These are phyloP conservation scores for Raffaelea albimanens DNA, from an alignment of 2,329 filamentous ascomycete species.

Conservation along the genomic window DNA sequence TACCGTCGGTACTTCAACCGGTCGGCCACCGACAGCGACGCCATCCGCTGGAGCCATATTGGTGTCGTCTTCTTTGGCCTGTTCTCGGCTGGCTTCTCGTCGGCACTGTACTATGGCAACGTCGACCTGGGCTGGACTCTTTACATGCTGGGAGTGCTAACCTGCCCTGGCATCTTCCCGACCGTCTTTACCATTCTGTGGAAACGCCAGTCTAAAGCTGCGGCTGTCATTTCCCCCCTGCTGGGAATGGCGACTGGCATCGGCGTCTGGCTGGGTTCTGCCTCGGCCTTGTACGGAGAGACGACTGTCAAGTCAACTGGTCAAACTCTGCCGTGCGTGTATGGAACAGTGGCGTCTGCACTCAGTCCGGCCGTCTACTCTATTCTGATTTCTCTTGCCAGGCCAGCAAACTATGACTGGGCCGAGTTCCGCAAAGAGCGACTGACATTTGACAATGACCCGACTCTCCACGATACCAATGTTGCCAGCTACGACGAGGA, in stretches of 20 bases:
- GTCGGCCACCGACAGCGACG: constrained; percentile 33
- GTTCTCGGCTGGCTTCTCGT: constrained; percentile 41
- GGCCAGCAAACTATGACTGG: constrained; percentile 16
- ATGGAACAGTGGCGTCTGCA: constrained; percentile 38
- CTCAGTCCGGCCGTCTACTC: constrained; percentile 13
- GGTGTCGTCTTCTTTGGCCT: constrained; percentile 42
- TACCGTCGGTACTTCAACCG: constrained; percentile 40
- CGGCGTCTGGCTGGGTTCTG: constrained; percentile 41
- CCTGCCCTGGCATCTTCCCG: constrained; percentile 43
- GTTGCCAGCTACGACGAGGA: constrained; percentile 18
- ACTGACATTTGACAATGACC: constrained; percentile 24
- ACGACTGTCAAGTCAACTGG: constrained; percentile 39
- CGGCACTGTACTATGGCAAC: constrained; percentile 42
- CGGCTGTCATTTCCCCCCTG: constrained; percentile 39
- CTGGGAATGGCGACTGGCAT: constrained; percentile 41
- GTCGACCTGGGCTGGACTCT: constrained; percentile 44
- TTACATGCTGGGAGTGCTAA: constrained; percentile 44
- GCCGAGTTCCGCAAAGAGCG: constrained; percentile 26
- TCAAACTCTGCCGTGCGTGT: constrained; percentile 38
- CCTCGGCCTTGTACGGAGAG: constrained; percentile 33
- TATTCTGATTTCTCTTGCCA: constrained; percentile 7
- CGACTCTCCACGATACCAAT: constrained; percentile 12
- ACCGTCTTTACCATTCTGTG: constrained; percentile 44
- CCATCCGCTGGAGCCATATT: constrained; percentile 42
- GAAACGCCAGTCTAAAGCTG: constrained; percentile 36